Conservation (phyloP, 2,329 filamentous ascomycete genomes). For the Dothistroma pini region DNA sequence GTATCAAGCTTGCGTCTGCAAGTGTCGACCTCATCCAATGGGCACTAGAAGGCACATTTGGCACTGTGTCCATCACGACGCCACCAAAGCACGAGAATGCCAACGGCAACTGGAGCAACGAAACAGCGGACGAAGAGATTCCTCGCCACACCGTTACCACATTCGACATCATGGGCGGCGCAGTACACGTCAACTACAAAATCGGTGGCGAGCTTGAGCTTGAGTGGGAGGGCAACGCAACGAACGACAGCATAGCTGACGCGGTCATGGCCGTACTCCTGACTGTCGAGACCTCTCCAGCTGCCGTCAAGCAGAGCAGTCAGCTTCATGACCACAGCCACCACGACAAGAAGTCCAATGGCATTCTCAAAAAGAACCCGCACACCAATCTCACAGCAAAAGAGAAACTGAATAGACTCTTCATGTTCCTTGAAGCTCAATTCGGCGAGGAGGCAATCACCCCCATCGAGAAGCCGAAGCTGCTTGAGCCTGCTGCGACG, state of each 20-base stretch:
- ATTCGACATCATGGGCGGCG: slow-evolving; percentile 81
- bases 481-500: slow-evolving; percentile 34
- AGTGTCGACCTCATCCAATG: slow-evolving; percentile 89
- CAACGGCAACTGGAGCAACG: slow-evolving; percentile 35
- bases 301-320: slow-evolving; percentile 79
- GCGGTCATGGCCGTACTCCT: slow-evolving; percentile 90
- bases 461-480: slow-evolving; percentile 66
- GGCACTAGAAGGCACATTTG: slow-evolving; percentile 93
- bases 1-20: slow-evolving; percentile 80
- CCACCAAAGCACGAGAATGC: slow-evolving; percentile 20
- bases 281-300: slow-evolving; percentile 88
- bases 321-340: slow-evolving; percentile 46
- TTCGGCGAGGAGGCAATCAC: slow-evolving; percentile 81
- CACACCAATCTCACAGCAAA: slow-evolving; percentile 68
- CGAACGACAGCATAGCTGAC: slow-evolving; percentile 98
- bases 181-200: slow-evolving; percentile 64
- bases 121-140: slow-evolving; percentile 64
- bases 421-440: slow-evolving; percentile 96
- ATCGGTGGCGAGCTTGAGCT: slow-evolving; percentile 74
- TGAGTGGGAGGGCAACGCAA: slow-evolving; percentile 96
- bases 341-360: slow-evolving; percentile 9
- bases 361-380: slow-evolving; percentile 54
- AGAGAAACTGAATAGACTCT: slow-evolving; percentile 77
- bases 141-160: slow-evolving; percentile 43
- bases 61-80: slow-evolving; percentile 57